Percentiles rank a stretch among this genome's conserved stretches.
These are phyloP conservation scores for Hypoxylon sp. DNA, from an alignment of 2,329 filamentous ascomycete genomes.

Conservation along the genomic window DNA sequence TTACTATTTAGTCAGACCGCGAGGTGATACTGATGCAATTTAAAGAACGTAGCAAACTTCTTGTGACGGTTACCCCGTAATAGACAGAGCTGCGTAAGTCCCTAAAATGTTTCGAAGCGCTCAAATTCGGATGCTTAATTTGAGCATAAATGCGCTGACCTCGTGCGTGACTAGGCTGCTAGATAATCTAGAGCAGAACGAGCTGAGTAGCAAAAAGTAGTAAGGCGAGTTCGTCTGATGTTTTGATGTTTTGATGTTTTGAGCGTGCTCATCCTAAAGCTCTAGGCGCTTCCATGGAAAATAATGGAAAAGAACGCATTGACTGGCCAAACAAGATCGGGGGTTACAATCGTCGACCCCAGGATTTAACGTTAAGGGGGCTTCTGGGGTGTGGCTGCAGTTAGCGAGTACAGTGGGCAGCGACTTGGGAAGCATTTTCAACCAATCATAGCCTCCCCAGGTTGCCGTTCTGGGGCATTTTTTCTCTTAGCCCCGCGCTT, in stretches of 20 bases:
- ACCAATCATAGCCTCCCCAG: conserved; percentile 44
- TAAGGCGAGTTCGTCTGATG: conserved; percentile 36
- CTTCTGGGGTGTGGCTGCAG: conserved; percentile 21
- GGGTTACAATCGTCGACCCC: conserved; percentile 25
- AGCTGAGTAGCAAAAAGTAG: conserved; percentile 17
- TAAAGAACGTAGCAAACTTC: conserved; percentile 14
- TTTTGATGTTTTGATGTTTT: conserved; percentile 34
- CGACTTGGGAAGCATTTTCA: conserved; percentile 14
- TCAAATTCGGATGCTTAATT: neutral
- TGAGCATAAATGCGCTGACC: conserved; percentile 2
- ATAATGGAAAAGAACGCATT: conserved; percentile 15
- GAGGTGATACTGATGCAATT: conserved; percentile 7
- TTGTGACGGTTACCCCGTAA: conserved; percentile 2
- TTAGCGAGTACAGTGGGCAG: conserved; percentile 5
- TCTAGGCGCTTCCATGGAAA: conserved; percentile 30
- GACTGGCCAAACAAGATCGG: conserved; percentile 29
- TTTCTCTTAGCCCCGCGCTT: conserved; percentile 47
- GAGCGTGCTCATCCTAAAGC: conserved; percentile 3
- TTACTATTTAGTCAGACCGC: neutral
- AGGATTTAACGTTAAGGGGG: conserved; percentile 29
- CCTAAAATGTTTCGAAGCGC: neutral
- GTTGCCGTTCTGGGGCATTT: conserved; percentile 46
- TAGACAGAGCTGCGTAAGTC: conserved; percentile 1
- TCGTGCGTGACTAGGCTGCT: conserved; percentile 8
- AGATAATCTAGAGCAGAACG: neutral